These are phyloP conservation scores for Gaeumannomyces sp. DNA, from an alignment of 2,329 filamentous ascomycete genomes.

Conservation along the genomic window DNA sequence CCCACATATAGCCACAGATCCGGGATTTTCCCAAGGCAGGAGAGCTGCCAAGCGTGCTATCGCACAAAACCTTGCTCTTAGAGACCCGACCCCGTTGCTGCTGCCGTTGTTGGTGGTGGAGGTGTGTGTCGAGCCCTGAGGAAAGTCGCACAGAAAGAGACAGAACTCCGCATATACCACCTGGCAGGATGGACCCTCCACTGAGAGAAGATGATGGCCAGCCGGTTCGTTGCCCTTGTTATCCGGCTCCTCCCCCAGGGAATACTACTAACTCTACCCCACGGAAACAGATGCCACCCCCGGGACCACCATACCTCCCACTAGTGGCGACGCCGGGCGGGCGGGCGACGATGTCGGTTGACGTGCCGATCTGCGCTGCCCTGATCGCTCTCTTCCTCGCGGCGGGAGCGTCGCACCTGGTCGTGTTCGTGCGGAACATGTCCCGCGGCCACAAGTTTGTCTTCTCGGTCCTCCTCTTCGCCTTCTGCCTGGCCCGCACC, in stretches of 20 bases:
- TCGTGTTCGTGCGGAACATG: constrained; percentile 47
- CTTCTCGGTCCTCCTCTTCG: constrained; percentile 51
- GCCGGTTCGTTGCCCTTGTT: background rate
- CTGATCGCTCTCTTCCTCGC: constrained; percentile 53
- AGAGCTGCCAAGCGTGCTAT: background rate
- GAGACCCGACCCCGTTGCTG: background rate
- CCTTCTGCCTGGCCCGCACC: constrained; percentile 51
- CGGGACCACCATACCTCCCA: constrained; percentile 34
- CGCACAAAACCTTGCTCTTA: background rate
- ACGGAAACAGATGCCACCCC: background rate
- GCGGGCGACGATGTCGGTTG: constrained; percentile 47
- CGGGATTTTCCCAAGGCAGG: background rate
- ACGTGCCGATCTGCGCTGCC: constrained; percentile 59
- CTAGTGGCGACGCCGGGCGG: constrained; percentile 48
- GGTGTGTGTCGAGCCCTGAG: too few relatives aligned
- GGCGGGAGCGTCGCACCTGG: constrained; percentile 51
- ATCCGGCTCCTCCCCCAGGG: background rate
- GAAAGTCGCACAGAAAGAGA: background rate
- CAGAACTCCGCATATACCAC: background rate
- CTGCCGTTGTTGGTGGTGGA: background rate
- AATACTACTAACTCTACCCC: background rate
- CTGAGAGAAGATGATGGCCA: background rate
- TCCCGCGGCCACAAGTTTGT: constrained; percentile 50
- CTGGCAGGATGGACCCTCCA: background rate
- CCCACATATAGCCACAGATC: background rate